Percentiles rank a stretch among this genome's conserved stretches.
phyloP scores from a whole-genome alignment of 2,329 filamentous ascomycete species.

The Colletotrichum graminicola region DNA sequence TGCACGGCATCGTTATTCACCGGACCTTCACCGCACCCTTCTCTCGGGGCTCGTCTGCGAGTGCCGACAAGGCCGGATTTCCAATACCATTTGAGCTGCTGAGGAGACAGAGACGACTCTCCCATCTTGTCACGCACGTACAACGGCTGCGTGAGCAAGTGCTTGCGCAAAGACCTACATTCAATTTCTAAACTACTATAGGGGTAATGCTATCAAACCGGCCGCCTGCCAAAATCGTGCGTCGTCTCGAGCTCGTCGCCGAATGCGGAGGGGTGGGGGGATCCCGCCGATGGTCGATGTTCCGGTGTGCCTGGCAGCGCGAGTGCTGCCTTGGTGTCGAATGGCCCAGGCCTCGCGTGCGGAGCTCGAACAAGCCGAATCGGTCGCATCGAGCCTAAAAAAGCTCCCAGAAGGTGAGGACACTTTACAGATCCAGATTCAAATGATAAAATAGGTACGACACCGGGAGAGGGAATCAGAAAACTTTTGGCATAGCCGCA shows the following conservation, averaged over 20 bases:
- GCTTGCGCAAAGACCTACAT: constrained; percentile 33
- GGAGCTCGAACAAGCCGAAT: constrained; percentile 28
- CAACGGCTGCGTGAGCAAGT: background rate
- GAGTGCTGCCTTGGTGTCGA: constrained; percentile 28
- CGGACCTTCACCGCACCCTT: background rate
- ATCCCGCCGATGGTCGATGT: constrained; percentile 22
- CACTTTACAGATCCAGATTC: constrained; percentile 40
- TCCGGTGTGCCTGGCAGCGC: constrained; percentile 22
- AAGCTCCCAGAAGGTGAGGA: constrained; percentile 41
- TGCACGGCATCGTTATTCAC: background rate
- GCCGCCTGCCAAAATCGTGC: constrained; percentile 29
- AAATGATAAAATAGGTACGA: constrained; percentile 20
- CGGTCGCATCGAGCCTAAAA: constrained; percentile 43
- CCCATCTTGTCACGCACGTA: background rate
- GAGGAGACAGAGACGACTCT: background rate
- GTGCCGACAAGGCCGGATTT: background rate
- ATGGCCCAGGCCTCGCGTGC: constrained; percentile 21
- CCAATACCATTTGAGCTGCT: background rate
- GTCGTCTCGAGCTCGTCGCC: constrained; percentile 23
- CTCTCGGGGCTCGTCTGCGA: background rate
- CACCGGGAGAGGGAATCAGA: constrained; percentile 31
- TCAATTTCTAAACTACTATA: constrained; percentile 39
- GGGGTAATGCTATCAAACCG: constrained; percentile 35
- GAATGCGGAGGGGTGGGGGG: background rate
- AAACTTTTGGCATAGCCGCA: constrained; percentile 40